These are phyloP conservation scores for Claviceps arundinis DNA, from an alignment of 2,329 filamentous ascomycete species.

Conservation along the genomic window DNA sequence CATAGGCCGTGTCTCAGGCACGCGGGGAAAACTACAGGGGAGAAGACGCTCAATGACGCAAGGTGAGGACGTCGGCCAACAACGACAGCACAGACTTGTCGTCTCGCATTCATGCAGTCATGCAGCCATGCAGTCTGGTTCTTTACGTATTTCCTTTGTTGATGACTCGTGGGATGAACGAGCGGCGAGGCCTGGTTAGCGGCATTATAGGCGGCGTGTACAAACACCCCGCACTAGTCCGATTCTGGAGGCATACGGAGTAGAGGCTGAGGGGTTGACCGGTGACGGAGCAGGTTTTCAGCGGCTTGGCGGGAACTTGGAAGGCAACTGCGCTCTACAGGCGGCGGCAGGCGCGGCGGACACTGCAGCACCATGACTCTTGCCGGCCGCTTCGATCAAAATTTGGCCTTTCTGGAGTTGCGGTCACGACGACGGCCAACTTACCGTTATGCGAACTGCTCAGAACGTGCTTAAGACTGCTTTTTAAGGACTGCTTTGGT, in stretches of 20 bases:
- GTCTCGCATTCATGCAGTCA: no score
- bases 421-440: not conserved
- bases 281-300: no score
- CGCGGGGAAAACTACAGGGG: not conserved
- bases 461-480: no score
- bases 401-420: not conserved
- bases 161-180: not conserved
- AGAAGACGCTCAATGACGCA: not conserved
- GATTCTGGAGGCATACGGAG: slow-evolving; percentile 11
- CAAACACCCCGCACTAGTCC: slow-evolving; percentile 17
- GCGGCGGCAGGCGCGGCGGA: not conserved
- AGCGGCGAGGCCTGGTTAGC: not conserved
- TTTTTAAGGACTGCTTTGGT: not conserved
- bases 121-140: not conserved
- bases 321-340: slow-evolving; percentile 1
- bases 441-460: not conserved
- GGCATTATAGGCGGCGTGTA: not conserved
- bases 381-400: not conserved
- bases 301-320: no score
- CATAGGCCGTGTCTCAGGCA: not conserved
- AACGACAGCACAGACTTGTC: not conserved
- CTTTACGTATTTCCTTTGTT: not conserved
- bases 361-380: not conserved
- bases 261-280: no score
- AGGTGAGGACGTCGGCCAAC: not conserved